Percentiles rank a stretch among this genome's conserved stretches.
These are phyloP conservation scores for Nothophytophthora sp. DNA, from an alignment of 352 stramenopile genomes.

Conservation along the genomic window DNA sequence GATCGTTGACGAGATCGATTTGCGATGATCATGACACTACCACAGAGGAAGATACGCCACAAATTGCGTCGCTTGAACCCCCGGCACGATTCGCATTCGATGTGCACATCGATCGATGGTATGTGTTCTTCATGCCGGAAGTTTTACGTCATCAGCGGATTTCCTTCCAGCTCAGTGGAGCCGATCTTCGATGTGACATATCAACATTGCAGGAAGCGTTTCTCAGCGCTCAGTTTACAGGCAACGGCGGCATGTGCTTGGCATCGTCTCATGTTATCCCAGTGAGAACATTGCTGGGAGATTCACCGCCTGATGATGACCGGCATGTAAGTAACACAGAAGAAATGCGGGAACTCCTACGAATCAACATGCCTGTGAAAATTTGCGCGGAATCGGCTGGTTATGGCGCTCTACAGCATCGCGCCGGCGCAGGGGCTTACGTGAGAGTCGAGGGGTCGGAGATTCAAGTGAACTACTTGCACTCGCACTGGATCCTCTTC, in stretches of 20 bases:
- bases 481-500: slow-evolving; percentile 45
- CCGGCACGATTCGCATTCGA: slow-evolving; percentile 34
- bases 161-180: slow-evolving; percentile 42
- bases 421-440: slow-evolving; percentile 40
- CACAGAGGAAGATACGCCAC: too few species aligned
- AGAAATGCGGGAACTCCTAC: slow-evolving; percentile 50
- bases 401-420: slow-evolving; percentile 45
- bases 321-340: slow-evolving; percentile 11
- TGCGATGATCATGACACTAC: too few species aligned
- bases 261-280: slow-evolving; percentile 42
- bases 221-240: slow-evolving; percentile 32
- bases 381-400: slow-evolving; percentile 47
- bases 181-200: slow-evolving; percentile 34
- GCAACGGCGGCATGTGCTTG: slow-evolving; percentile 37
- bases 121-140: slow-evolving; percentile 58
- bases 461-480: slow-evolving; percentile 65
- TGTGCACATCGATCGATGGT: slow-evolving; percentile 52
- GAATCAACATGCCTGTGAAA: slow-evolving; percentile 24
- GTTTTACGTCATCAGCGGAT: slow-evolving; percentile 35
- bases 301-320: neutral
- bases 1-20: too few species aligned
- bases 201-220: slow-evolving; percentile 43
- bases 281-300: slow-evolving; percentile 1
- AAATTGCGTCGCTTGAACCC: neutral
- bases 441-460: slow-evolving; percentile 39